phyloP scores from a whole-genome alignment of 306 rosid genomes.

The Vigna mungo region DNA sequence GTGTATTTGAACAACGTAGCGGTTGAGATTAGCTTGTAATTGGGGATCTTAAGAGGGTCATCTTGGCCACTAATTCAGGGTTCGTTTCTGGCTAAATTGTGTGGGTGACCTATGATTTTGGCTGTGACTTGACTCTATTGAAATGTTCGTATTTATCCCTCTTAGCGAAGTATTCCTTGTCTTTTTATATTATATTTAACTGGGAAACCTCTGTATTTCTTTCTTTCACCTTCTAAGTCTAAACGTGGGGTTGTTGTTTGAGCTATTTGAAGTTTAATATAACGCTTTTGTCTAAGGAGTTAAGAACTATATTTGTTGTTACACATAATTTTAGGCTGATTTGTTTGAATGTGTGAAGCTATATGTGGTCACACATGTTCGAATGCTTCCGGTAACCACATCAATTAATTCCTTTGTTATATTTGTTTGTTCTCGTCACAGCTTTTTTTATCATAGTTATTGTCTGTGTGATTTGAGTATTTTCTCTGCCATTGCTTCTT shows the following conservation, averaged over 20 bases:
- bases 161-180: neutral
- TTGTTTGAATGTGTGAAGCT: neutral
- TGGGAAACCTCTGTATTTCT: neutral
- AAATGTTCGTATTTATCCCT: conserved; percentile 7
- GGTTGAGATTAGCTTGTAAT: conserved; percentile 39
- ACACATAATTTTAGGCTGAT: neutral
- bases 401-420: too few species aligned
- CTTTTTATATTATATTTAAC: neutral
- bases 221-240: neutral
- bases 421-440: too few species aligned
- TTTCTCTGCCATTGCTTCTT: too few species aligned
- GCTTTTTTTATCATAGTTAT: too few species aligned
- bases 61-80: conserved; percentile 3
- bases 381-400: neutral
- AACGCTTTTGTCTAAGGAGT: neutral
- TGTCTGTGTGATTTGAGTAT: too few species aligned
- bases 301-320: neutral
- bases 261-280: neutral
- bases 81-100: neutral
- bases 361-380: neutral
- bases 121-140: conserved; percentile 11
- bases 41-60: conserved; percentile 38
- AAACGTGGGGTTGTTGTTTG: neutral
- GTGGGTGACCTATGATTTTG: conserved; percentile 14
- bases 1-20: conserved; percentile 34